Evolutionary conservation across 2,329 filamentous ascomycete genomes (phyloP), one percentile per base, ranked within the genome.

Genomic region (Aspergillus fructus): DNA sequence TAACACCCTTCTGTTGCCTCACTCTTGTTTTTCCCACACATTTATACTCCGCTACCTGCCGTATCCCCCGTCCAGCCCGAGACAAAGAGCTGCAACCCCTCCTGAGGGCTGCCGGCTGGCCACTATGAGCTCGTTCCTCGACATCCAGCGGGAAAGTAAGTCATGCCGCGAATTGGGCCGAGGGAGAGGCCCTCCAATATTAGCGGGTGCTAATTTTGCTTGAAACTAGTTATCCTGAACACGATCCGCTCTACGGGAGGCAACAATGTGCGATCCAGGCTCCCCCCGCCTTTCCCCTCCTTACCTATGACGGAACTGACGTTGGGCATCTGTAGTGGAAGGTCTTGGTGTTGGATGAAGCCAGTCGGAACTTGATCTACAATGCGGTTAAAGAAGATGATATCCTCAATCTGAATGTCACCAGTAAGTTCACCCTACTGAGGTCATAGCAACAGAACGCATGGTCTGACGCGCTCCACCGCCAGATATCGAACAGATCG

Each of bases 301-400:
- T 61, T 53, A 45, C 61, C 64, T 51, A 59, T 62, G 34, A 63
- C 67, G 53, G 64, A 67, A 66, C 67, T 68, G 62, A 73, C 63
- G 49, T 57, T 59, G 61, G 23, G 30, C 34, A 55, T 59, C 52
- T 66, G 53, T 65, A 97, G 92, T 99, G 94, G 94, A 99, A 97
- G 85, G 90, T 97, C 65, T 80, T 99, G 66, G 88, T 99, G 53
- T 81, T 97, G 68, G 94, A 99, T 77, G 87, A 90, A 65, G 83
- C 81, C 56, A 93, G 91, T 72, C 88, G 88, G 73, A 93, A 89
- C 75, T 84, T 99, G 67, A 83, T 99, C 67, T 89, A 96, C 77
- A 96, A 93, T 81, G 89, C 91, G 47, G 85, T 93, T 72, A 93
- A 91, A 69, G 90, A 97, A 80, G 93, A 99, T 85, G 91, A 97